Base-by-base conservation (phyloP, 129 eudicot species). In the sunflower (Helianthus annuus) region DNA sequence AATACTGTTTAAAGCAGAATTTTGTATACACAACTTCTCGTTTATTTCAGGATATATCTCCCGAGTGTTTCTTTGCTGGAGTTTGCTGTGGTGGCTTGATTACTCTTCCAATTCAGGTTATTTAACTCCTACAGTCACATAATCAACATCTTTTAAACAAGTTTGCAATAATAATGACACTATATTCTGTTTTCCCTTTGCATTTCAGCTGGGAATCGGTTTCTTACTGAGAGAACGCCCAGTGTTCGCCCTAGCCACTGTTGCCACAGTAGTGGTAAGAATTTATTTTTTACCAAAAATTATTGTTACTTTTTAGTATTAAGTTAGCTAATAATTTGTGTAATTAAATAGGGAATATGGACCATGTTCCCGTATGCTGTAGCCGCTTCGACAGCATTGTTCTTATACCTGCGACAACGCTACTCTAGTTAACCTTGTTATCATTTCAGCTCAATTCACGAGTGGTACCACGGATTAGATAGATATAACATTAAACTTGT, bases 21-120 rank as follows among this genome's bases (percentile, higher is more conserved):
- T 29, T 66, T 44, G 42, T 51, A 54, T 46, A 48, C 63, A 22
- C 44, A 45, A 45, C 56, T 70, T 66, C 16, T 54, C 70, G 53
- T 71, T 64, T 15, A 49, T 48, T 80, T 71, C 90, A 92, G 98
- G 96, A 73, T 70, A 86, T 92, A 75, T 87, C 98, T 65, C 92
- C 98, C 0, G 96, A 92, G 73, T 87, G 81, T 72, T 92, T 87
- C 84, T 92, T 92, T 86, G 96, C 95, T 64, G 98, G 98, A 72
- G 98, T 89, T 53, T 92, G 98, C 68, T 87, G 91, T 72, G 98
- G 98, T 78, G 98, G 98, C 66, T 74, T 89, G 67, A 39, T 92
- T 78, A 92, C 98, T 57, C 90, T 92, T 72, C 92, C 98, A 2
- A 3, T 92, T 78, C 98, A 92, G 96, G 98, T 92, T 66, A 55